Base-by-base conservation (phyloP, 352 stramenopile species). In the Globisporangium ultimum region DNA sequence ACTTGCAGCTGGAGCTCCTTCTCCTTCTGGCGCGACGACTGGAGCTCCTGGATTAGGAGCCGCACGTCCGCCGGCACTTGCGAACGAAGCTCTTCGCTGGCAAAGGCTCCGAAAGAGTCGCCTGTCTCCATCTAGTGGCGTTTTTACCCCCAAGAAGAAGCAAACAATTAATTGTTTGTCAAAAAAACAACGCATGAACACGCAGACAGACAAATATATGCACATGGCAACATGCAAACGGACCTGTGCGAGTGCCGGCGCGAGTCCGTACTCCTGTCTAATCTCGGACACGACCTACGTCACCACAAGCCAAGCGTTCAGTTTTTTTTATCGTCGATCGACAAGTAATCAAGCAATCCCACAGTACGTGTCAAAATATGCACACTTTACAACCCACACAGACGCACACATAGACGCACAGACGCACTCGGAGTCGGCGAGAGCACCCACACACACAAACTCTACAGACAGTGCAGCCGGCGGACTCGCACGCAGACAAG, bases 1-100 rank as follows among this genome's bases (percentile, higher is more conserved):
- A 91, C 74, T 17, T 76, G 63, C 48, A 68, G 70, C 43, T 72
- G 60, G 42, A 84, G 54, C 50, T 78, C 61, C 7, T 22, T 55
- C 50, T 64, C 49, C 12, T 64, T 64, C 38, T 55, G 49, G 14
- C 71, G 28, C 48, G 72, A 76, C 63, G 63, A 60, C 42, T 64
- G 61, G 17, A 67, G 32, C 24, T 71, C 60, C 17, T 67, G 60
- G 24, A 71, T 57, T 12, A 71, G 51, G n/a, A 64, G 60, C 5
- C 55, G 60, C 20, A 68, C 52, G 34, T 67, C 64, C 12, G 47
- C 45, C 15, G 48, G 42, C 13, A 63, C 15, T 53, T 46, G 17
- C 38, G 10, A 17, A 2, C 14, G 38, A 2, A 17, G 38, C 38
- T 47, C 32, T 9, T 41, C 12, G 22, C 48, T 18, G 0, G 36